Evolutionary conservation across 345 rosid genomes (phyloP), one percentile per base, ranked within the genome.

Genomic region (Excoecaria cochinchinensis): DNA sequence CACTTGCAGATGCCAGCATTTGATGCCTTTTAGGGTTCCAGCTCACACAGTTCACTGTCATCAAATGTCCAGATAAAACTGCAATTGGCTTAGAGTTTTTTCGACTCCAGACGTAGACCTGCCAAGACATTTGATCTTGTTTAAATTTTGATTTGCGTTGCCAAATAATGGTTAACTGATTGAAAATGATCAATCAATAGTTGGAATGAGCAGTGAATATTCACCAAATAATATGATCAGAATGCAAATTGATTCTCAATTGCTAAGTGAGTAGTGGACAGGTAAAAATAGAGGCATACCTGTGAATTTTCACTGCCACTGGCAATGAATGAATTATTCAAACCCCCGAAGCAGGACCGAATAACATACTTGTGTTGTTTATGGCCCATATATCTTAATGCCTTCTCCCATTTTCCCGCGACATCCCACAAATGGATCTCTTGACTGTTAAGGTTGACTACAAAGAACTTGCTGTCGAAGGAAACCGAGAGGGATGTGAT

Each of bases 381-480:
- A 79, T 95, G 99, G 74, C 99, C 97, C 11, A 48, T 74, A 68
- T 89, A 91, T 79, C 81, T 88, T 60, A 85, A 36, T 31, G 97
- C 91, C 58, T 80, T 82, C 77, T 82, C 76, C 85, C 89, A 85
- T 71, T 89, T 83, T 58, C 93, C 91, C 39, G 90, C 90, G 82
- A 90, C 87, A 82, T 92, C 99, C 92, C 97, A 89, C 80, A 92
- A 77, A 86, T 95, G 97, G 70, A 95, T 92, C 90, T 88, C 97
- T 81, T 92, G 89, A 79, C 92, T 85, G 75, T 88, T 91, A 61
- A 92, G 86, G 84, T 95, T 95, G 81, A 95, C 90, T 6, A 91
- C 85, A 72, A 90, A 91, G 85, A 79, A 85, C 84, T 90, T 88
- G 77, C 92, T 78, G 79, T 95, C 91, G 11, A 78, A 44, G 0